Base-by-base conservation (phyloP, 2,329 filamentous ascomycete species). In the Cladosporium sp. region DNA sequence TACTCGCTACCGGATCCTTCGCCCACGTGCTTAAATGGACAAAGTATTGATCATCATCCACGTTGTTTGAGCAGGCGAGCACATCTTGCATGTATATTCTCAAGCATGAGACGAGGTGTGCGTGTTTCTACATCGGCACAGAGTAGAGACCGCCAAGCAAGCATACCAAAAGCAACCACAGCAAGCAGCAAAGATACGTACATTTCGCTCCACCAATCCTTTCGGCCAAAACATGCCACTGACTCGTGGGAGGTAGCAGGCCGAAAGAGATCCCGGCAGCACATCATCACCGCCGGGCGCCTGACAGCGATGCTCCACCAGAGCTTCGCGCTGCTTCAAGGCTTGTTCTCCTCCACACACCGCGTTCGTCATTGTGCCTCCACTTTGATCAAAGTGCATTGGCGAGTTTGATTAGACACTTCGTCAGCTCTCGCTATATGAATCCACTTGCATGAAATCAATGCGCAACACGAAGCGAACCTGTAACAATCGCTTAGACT, bases 221-320 rank as follows among this genome's bases (percentile, higher is more conserved):
- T n/a, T n/a, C n/a, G n/a, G n/a, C n/a, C n/a, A n/a, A n/a, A 30
- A 22, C 25, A 8, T 17, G 28, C 45, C 45, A 50, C 47, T 50
- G 47, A 50, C 47, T 50, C 47, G 47, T 17, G 12, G 28, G 15
- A n/a, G 25, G 17, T 17, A 15, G 28, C 28, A n/a, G 25, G 17
- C 47, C 47, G 47, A 50, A 50, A 50, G 17, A 34, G 47, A 50
- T 50, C 47, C 47, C 47, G 30, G 47, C 30, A 50, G 47, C 47
- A 36, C 47, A 50, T 50, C 47, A 50, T 50, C 47, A 22, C 6
- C 25, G n/a, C 22, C 22, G 22, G 25, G n/a, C 22, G 11, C 14
- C 20, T 25, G 19, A 14, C 14, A 45, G 43, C 17, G 6, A 19
- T 14, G 43, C 43, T 47, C 43, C 43, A 47, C 43, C 25, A 22